Evolutionary conservation across 495 filamentous ascomycete species (phyloP).

Genomic region (Ascodesmis nigricans): DNA sequence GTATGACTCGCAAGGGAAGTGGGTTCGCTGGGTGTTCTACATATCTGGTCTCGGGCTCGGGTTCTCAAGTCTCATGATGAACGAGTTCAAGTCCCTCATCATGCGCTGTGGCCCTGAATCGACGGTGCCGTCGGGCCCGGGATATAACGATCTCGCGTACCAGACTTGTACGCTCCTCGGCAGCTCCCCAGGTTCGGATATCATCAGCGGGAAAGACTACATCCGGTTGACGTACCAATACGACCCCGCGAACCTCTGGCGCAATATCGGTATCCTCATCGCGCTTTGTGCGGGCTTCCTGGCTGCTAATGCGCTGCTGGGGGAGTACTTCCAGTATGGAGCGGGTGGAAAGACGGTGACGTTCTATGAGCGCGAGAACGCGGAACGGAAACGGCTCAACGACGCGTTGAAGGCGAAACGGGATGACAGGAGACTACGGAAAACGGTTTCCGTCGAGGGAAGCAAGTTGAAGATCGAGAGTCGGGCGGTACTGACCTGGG

Average conservation of each 20-base stretch:
- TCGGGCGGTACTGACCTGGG: conserved; percentile 28
- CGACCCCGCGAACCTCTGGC: conserved; percentile 38
- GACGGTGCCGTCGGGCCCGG: conserved; percentile 40
- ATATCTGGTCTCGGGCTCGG: conserved; percentile 55
- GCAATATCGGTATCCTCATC: conserved; percentile 54
- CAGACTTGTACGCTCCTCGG: conserved; percentile 58
- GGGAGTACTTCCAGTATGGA: conserved; percentile 53
- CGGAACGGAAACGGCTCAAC: conserved; percentile 48
- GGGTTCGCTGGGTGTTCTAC: conserved; percentile 66
- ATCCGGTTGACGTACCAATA: conserved; percentile 42
- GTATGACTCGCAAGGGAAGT: conserved; percentile 43
- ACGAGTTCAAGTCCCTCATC: conserved; percentile 46
- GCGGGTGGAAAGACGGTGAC: conserved; percentile 59
- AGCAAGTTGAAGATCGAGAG: not conserved
- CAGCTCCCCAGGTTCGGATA: conserved; percentile 35
- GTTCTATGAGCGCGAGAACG: conserved; percentile 48
- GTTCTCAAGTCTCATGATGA: conserved; percentile 59
- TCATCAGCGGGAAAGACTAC: conserved; percentile 39
- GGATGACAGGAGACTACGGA: conserved; percentile 28
- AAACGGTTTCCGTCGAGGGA: conserved; percentile 2
- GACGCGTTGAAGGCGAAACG: conserved; percentile 36
- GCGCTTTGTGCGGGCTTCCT: conserved; percentile 48
- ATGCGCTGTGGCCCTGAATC: conserved; percentile 41
- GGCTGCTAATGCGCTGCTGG: conserved; percentile 42
- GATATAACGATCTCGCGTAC: conserved; percentile 41